These are phyloP conservation scores for Cicer chorassanicum DNA, from an alignment of 306 rosid genomes.

Conservation along the genomic window DNA sequence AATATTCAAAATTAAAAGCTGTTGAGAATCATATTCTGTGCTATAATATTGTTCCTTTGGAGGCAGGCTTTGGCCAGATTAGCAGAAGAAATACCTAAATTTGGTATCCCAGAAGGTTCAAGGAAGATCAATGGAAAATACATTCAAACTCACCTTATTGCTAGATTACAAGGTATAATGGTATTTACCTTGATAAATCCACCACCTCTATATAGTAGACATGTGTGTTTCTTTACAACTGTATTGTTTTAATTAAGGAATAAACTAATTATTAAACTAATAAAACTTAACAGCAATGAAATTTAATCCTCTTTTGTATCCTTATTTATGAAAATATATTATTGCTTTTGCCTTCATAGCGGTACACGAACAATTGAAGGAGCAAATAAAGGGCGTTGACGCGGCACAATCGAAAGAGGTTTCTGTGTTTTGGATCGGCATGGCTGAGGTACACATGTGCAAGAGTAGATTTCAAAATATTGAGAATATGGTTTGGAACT, in stretches of 20 bases:
- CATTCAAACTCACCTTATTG: conserved; percentile 86
- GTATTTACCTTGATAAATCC: conserved; percentile 23
- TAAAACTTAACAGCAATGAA: neutral
- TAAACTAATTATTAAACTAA: conserved; percentile 25
- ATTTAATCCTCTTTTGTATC: conserved; percentile 34
- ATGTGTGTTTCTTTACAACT: conserved; percentile 16
- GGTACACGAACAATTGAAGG: conserved; percentile 61
- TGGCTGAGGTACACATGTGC: conserved; percentile 86
- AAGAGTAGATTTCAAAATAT: conserved; percentile 29
- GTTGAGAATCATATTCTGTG: conserved; percentile 31
- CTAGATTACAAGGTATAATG: conserved; percentile 73
- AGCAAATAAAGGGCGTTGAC: conserved; percentile 72
- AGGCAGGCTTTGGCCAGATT: conserved; percentile 72
- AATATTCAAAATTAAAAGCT: conserved; percentile 28
- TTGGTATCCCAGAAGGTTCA: conserved; percentile 68
- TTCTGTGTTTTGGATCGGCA: conserved; percentile 74
- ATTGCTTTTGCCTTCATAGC: conserved; percentile 54
- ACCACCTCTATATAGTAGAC: conserved; percentile 24
- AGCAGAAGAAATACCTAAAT: conserved; percentile 82
- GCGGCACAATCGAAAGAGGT: conserved; percentile 78
- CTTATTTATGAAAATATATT: conserved; percentile 37
- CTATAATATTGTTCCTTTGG: conserved; percentile 38
- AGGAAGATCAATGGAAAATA: conserved; percentile 96
- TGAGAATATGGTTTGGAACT: conserved; percentile 34
- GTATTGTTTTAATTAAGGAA: neutral